Percentiles rank a stretch among this genome's conserved stretches.
phyloP scores from a whole-genome alignment of 2,329 filamentous ascomycete species.

The Pseudofabraea citricarpa region DNA sequence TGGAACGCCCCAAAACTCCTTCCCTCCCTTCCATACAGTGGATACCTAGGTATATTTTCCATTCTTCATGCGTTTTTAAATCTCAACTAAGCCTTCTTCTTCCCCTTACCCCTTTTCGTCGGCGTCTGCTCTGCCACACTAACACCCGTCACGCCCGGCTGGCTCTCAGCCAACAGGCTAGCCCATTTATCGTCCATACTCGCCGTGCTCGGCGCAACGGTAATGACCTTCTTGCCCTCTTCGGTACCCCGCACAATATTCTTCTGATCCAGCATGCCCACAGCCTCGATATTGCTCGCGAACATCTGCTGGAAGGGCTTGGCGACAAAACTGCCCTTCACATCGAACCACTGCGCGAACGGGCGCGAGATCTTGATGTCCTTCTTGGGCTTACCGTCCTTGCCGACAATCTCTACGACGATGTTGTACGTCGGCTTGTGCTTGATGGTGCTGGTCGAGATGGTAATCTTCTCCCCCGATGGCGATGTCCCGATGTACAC shows the following conservation, averaged over 20 bases:
- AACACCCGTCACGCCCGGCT: conserved; percentile 10
- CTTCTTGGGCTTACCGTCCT: conserved; percentile 8
- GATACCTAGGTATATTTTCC: no score
- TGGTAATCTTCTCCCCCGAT: conserved; percentile 66
- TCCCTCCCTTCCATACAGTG: no score
- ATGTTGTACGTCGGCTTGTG: conserved; percentile 78
- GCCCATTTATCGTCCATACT: conserved; percentile 27
- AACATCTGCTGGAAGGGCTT: conserved; percentile 76
- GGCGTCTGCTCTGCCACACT: conserved; percentile 9
- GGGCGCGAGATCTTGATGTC: conserved; percentile 51
- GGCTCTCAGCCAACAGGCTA: conserved; percentile 25
- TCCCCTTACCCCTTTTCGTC: conserved; percentile 21
- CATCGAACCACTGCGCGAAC: conserved; percentile 76
- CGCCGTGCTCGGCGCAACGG: conserved; percentile 9
- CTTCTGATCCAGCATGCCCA: conserved; percentile 63
- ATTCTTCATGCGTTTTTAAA: not conserved
- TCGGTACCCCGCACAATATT: conserved; percentile 34
- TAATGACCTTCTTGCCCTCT: conserved; percentile 13
- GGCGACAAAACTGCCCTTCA: conserved; percentile 64
- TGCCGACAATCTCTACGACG: conserved; percentile 48
- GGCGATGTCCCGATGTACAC: conserved; percentile 71
- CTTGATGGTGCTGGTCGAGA: conserved; percentile 71
- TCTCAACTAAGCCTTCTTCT: conserved; percentile 16
- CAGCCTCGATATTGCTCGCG: conserved; percentile 58
- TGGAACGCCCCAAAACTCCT: no score